Evolutionary conservation across 257 asterid genomes (phyloP), one percentile per base, ranked within the genome.

Genomic region (Ophiorrhiza pumila): DNA sequence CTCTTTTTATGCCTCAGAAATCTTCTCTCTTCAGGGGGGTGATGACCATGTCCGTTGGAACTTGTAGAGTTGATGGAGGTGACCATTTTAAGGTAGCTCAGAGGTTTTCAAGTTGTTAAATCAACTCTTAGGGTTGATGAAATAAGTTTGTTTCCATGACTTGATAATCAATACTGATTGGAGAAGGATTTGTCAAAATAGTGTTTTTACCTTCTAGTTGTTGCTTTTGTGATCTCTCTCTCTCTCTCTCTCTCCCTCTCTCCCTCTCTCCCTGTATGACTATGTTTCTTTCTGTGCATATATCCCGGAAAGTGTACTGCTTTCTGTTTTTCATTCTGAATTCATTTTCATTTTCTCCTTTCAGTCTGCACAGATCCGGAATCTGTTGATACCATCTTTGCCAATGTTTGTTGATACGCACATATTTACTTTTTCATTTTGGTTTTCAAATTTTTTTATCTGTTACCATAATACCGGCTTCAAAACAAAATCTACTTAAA

Each of bases 1-100:
- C 31, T 34, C 52, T 62, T 12, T 69, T 56, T 15, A 12, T 69
- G 49, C 46, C 80, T 81, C 90, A 91, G 99, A 87, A 94, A 53
- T 76, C 88, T 68, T 56, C 88, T 25, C 71, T 83, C 71, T 92
- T 94, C 82, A 93, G 79, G 83, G 88, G 82, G 82, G 92, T 91
- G 78, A 32, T 87, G 83, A 82, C 81, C 47, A 79, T 94, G 90
- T 85, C 86, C 46, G 80, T 87, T 47, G 90, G 87, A 71, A 79
- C 79, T 77, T 83, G 71, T 76, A 87, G 79, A 74, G 78, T 81
- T 68, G 84, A 84, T 61, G 73, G 82, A 31, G 73, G 66, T 72
- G 85, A 80, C 82, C 78, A 80, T 74, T 69, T 73, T 71, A 88
- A 86, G 98, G 98, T 92, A 85, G 46, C 68, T 73, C 57, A 57